Conservation (phyloP, 108 stramenopile species). For the Pseudonitzschia pungens region DNA sequence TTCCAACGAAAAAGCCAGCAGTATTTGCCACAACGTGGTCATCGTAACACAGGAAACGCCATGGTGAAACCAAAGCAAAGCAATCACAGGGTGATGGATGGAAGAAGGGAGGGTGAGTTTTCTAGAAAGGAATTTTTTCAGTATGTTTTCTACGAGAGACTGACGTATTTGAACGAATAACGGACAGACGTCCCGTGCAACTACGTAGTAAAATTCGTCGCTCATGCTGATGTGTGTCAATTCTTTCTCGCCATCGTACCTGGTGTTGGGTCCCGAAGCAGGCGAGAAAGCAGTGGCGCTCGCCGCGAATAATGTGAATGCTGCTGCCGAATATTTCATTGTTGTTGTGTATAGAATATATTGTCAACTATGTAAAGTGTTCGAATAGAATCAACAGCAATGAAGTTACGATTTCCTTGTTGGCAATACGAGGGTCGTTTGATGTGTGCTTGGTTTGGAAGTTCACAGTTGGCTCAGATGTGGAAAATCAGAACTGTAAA, state of each 20-base stretch:
- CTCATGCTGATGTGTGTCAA: neutral
- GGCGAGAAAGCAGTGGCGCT: neutral
- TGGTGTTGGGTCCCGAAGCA: conserved; percentile 1
- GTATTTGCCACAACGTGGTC: neutral
- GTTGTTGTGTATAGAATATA: conserved; percentile 6
- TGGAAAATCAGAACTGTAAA: conserved; percentile 1
- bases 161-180: conserved; percentile 1
- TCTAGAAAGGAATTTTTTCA: neutral
- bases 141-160: neutral
- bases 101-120: neutral
- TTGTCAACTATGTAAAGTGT: neutral
- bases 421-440: neutral
- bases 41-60: neutral
- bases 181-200: conserved; percentile 2
- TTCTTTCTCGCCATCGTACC: neutral
- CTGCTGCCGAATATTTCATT: conserved; percentile 9
- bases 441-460: neutral
- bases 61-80: neutral
- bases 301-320: neutral
- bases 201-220: conserved; percentile 13
- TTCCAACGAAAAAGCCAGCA: too few species aligned
- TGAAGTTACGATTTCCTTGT: neutral
- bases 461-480: neutral
- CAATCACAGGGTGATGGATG: neutral
- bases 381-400: neutral